Percentiles rank a stretch among this genome's conserved stretches.
Conservation (phyloP, 2,329 filamentous ascomycete species). For the Calonectria henricotiae region DNA sequence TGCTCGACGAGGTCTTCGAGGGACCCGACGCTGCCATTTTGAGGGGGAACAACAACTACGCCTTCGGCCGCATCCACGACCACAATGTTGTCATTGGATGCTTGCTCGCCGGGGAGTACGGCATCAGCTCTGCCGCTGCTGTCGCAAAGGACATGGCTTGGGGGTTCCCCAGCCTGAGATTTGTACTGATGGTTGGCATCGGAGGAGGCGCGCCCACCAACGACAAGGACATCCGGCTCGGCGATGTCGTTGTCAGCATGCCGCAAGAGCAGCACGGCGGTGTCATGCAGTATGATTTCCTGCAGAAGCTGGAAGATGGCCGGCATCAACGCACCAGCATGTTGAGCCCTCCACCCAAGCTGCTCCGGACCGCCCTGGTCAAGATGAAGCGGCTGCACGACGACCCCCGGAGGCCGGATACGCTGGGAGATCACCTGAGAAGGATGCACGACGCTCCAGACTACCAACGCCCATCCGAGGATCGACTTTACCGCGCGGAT, state of each 20-base stretch:
- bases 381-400: conserved; percentile 18
- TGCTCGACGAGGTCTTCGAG: conserved; percentile 24
- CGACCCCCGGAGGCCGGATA: not conserved
- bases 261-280: conserved; percentile 16
- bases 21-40: not conserved
- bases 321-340: not conserved
- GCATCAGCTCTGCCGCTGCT: not conserved
- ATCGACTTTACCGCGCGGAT: not conserved
- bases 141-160: conserved; percentile 7
- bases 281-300: conserved; percentile 38
- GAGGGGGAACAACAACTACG: conserved; percentile 31
- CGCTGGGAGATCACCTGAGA: not conserved
- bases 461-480: not conserved
- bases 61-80: conserved; percentile 10
- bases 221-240: conserved; percentile 50
- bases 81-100: conserved; percentile 29
- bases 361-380: not conserved
- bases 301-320: conserved; percentile 5
- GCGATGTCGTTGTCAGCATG: conserved; percentile 49
- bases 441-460: conserved; percentile 1
- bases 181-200: conserved; percentile 45
- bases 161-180: conserved; percentile 9
- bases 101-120: not conserved
- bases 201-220: conserved; percentile 48
- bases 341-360: conserved; percentile 6